Percentiles rank a stretch among this genome's conserved stretches.
Conservation (phyloP, 169 alveolate genomes). For the Eimeria tenella region DNA sequence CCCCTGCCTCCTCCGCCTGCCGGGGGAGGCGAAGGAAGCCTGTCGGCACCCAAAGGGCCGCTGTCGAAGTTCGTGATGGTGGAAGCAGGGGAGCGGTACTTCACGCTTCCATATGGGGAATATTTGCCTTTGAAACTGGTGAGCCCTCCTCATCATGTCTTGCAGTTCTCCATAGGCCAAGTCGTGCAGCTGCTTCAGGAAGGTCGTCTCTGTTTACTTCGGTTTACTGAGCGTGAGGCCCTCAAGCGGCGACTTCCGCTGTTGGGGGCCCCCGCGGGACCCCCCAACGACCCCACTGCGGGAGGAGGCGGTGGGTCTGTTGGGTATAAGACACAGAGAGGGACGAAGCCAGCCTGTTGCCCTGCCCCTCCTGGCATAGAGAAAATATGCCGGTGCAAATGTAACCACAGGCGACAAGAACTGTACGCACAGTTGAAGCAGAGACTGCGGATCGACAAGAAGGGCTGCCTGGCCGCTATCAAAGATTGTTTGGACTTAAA, state of each 20-base stretch:
- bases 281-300: slow-evolving; percentile 6
- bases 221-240: slow-evolving; percentile 40
- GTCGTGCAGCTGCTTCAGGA: slow-evolving; percentile 49
- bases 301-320: background rate
- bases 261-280: slow-evolving; percentile 24
- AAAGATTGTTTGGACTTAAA: slow-evolving; percentile 35
- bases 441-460: slow-evolving; percentile 21
- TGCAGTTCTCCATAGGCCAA: slow-evolving; percentile 12
- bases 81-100: slow-evolving; percentile 25
- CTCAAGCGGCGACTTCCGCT: slow-evolving; percentile 14
- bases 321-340: background rate
- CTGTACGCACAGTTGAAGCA: slow-evolving; percentile 44
- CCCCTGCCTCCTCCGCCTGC: slow-evolving; percentile 28
- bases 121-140: slow-evolving; percentile 21
- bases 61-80: background rate
- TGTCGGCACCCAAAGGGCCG: slow-evolving; percentile 10
- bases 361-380: slow-evolving; percentile 65
- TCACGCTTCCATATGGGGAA: slow-evolving; percentile 2
- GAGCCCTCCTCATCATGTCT: slow-evolving; percentile 4
- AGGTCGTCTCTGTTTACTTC: slow-evolving; percentile 16
- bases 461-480: slow-evolving; percentile 37
- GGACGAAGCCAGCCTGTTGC: slow-evolving; percentile 53
- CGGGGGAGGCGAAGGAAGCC: background rate
- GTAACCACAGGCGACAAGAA: slow-evolving; percentile 73
- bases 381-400: slow-evolving; percentile 61